Conservation (phyloP, 2,329 filamentous ascomycete species). For the Phialophora chinensis region DNA sequence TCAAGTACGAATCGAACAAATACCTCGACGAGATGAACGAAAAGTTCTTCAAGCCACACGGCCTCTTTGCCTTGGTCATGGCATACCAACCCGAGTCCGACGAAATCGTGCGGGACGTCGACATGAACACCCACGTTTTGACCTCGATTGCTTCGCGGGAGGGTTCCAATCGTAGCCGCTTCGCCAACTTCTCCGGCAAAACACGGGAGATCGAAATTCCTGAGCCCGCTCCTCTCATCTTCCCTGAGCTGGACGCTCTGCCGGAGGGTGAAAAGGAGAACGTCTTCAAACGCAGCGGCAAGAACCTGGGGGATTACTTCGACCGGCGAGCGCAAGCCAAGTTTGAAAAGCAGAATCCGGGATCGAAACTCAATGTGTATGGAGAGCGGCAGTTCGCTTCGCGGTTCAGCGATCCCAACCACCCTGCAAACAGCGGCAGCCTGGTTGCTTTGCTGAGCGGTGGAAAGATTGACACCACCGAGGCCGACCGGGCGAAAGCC, state of each 20-base stretch:
- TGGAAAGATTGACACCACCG: constrained; percentile 40
- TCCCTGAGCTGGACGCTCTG: constrained; percentile 45
- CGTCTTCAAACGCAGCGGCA: constrained; percentile 37
- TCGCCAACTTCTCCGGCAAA: constrained; percentile 35
- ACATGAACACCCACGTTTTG: constrained; percentile 50
- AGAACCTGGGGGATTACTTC: constrained; percentile 54
- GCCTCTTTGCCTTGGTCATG: constrained; percentile 61
- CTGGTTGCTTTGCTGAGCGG: constrained; percentile 55
- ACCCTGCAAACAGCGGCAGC: constrained; percentile 57
- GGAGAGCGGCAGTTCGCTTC: constrained; percentile 50
- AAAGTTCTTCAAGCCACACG: constrained; percentile 62
- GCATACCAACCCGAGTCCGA: constrained; percentile 54
- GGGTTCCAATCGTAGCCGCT: constrained; percentile 7
- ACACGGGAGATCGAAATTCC: constrained; percentile 48
- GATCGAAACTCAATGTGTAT: constrained; percentile 46
- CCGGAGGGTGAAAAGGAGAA: constrained; percentile 29
- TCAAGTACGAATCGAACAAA: constrained; percentile 51
- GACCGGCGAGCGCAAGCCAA: constrained; percentile 56
- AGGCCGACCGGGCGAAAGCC: constrained; percentile 15
- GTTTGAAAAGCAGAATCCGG: constrained; percentile 50
- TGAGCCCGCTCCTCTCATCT: constrained; percentile 56
- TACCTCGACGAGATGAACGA: constrained; percentile 64
- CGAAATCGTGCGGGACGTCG: constrained; percentile 28
- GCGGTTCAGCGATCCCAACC: constrained; percentile 58
- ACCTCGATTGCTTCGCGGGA: constrained; percentile 41